A percentile compares a stretch with the other conserved stretches of the same genome.
Evolutionary conservation across 441 rosid genomes (phyloP).

Genomic region (Erysimum pusillum): DNA sequence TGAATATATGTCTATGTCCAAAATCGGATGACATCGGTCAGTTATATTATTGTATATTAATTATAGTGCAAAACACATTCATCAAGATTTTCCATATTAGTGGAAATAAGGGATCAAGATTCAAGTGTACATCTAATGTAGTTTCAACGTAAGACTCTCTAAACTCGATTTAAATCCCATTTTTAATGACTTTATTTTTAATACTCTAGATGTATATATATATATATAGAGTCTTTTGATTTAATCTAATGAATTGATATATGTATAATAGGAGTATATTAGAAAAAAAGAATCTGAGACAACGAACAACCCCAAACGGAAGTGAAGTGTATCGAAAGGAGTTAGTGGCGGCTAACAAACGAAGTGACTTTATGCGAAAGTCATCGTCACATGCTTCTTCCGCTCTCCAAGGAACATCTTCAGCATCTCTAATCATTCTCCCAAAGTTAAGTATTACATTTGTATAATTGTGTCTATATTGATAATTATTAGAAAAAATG

Average conservation of each 20-base stretch:
- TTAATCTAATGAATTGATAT: neutral
- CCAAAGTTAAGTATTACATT: conserved; percentile 45
- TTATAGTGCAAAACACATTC: neutral
- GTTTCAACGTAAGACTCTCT: neutral
- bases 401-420: conserved; percentile 47
- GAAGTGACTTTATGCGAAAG: conserved; percentile 47
- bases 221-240: neutral
- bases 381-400: conserved; percentile 54
- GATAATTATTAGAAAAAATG: conserved; percentile 8
- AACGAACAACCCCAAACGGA: conserved; percentile 34
- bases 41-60: neutral
- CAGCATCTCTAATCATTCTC: conserved; percentile 47
- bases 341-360: conserved; percentile 49
- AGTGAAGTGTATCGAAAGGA: conserved; percentile 46
- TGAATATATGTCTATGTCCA: neutral
- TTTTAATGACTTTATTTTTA: neutral
- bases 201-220: neutral
- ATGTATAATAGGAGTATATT: neutral
- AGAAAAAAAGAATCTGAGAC: neutral
- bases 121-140: neutral
- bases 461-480: neutral
- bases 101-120: neutral
- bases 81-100: neutral
- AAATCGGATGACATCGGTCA: neutral
- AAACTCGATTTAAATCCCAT: neutral